A percentile compares a stretch with the other conserved stretches of the same genome.
Conservation (phyloP, 306 rosid species). For the Vigna unguiculata region DNA sequence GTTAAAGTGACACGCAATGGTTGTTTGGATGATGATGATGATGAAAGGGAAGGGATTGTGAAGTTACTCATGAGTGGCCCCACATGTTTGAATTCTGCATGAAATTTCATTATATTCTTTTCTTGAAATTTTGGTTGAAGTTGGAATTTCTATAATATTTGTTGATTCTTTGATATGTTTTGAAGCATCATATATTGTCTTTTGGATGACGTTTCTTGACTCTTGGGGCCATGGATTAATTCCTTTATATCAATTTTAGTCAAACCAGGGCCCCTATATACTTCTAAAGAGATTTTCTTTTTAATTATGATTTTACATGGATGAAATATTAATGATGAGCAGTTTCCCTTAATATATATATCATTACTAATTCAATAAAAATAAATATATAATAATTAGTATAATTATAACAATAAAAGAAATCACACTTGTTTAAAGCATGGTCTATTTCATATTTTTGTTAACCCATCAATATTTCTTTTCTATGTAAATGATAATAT, state of each 20-base stretch:
- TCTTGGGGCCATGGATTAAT: conserved; percentile 2
- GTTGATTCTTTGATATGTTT: conserved; percentile 42
- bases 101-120: conserved; percentile 41
- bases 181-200: neutral
- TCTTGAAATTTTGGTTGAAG: conserved; percentile 27
- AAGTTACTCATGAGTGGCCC: conserved; percentile 26
- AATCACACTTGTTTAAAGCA: too few relatives aligned
- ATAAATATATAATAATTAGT: too few relatives aligned
- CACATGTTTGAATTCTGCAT: conserved; percentile 29
- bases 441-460: too few relatives aligned
- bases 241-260: neutral
- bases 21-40: neutral
- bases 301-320: too few relatives aligned
- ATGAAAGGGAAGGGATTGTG: neutral
- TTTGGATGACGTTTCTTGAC: neutral
- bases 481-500: too few relatives aligned
- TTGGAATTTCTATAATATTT: conserved; percentile 13
- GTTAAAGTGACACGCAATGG: neutral
- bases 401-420: too few relatives aligned
- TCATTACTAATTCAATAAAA: too few relatives aligned
- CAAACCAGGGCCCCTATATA: neutral
- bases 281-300: neutral
- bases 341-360: too few relatives aligned
- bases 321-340: too few relatives aligned
- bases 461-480: too few relatives aligned